Percentiles rank a stretch among this genome's conserved stretches.
phyloP scores from a whole-genome alignment of 2,329 filamentous ascomycete genomes.

The Xylaria hypoxylon region DNA sequence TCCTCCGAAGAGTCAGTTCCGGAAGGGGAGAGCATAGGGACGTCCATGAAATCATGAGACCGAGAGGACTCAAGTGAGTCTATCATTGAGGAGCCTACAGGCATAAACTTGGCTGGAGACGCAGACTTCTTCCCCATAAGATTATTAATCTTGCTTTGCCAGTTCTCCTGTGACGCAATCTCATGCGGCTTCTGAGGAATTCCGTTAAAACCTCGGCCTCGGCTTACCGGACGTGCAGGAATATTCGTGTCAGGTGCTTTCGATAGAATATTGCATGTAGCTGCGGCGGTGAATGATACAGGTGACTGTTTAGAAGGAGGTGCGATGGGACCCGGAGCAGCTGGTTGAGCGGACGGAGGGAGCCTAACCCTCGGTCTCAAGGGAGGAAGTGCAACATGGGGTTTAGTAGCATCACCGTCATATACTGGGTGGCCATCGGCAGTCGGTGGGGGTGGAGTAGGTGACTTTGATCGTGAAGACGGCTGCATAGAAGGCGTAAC shows the following conservation, averaged over 20 bases:
- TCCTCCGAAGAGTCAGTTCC: constrained; percentile 53
- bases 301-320: constrained; percentile 54
- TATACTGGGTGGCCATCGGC: constrained; percentile 78
- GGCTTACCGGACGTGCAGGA: constrained; percentile 42
- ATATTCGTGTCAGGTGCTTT: constrained; percentile 30
- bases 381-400: constrained; percentile 76
- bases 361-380: constrained; percentile 83
- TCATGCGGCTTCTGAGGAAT: constrained; percentile 48
- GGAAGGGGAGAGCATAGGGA: constrained; percentile 70
- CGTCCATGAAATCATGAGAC: constrained; percentile 68
- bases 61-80: constrained; percentile 70
- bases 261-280: constrained; percentile 46
- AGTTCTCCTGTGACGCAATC: constrained; percentile 58
- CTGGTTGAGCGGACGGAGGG: constrained; percentile 71
- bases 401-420: constrained; percentile 72
- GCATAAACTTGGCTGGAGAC: constrained; percentile 67
- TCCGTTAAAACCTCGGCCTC: constrained; percentile 43
- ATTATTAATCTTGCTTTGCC: constrained; percentile 88
- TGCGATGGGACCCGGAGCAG: constrained; percentile 53
- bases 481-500: constrained; percentile 54
- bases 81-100: constrained; percentile 76
- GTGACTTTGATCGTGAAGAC: constrained; percentile 63
- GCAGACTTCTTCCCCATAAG: constrained; percentile 74
- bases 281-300: constrained; percentile 58
- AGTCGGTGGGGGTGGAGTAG: constrained; percentile 78